A percentile compares a stretch with the other conserved stretches of the same genome.
Conservation (phyloP, 371 early-diverging fungal species). For the Mortierella sp. region DNA sequence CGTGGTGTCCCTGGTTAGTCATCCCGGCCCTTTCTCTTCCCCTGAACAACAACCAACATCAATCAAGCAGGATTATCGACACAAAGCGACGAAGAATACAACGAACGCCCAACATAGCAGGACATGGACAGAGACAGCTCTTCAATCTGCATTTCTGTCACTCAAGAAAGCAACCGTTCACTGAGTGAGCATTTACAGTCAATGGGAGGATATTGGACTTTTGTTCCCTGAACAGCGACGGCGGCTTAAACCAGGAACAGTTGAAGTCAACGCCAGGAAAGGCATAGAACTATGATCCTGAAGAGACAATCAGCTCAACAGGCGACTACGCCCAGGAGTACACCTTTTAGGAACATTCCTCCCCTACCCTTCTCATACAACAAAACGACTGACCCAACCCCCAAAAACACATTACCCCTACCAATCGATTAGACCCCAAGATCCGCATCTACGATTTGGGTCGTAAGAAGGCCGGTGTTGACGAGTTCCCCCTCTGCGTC, state of each 20-base stretch:
- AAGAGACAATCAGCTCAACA: neutral
- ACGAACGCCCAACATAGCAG: neutral
- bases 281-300: neutral
- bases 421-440: conserved; percentile 87
- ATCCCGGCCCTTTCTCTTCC: neutral
- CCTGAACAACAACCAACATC: neutral
- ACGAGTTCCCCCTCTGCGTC: conserved; percentile 98
- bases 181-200: neutral
- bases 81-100: neutral
- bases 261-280: neutral
- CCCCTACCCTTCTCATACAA: neutral
- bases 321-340: neutral
- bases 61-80: neutral
- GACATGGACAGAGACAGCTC: neutral
- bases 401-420: neutral
- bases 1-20: conserved; percentile 98
- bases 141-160: neutral
- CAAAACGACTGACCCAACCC: neutral
- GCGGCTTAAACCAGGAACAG: neutral
- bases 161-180: neutral
- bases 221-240: neutral
- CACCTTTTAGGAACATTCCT: neutral
- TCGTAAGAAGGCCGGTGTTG: conserved; percentile 98
- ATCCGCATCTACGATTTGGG: conserved; percentile 99
- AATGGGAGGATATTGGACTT: neutral